A percentile compares a stretch with the other conserved stretches of the same genome.
phyloP scores from a whole-genome alignment of 225 moss, liverwort and hornwort species.

The Rhytidiadelphus loreus region DNA sequence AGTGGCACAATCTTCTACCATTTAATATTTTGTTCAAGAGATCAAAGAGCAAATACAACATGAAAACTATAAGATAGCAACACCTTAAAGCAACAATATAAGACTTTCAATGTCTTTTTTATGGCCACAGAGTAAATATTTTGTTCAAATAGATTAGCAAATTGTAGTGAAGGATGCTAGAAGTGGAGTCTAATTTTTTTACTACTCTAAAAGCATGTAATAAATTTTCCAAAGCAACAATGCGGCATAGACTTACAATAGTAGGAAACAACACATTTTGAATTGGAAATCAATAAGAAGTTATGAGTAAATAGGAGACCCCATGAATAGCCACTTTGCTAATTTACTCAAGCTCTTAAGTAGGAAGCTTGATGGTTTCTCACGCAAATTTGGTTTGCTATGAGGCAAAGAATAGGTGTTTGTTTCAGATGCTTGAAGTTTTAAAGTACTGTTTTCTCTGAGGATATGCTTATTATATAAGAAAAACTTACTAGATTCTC shows the following conservation, averaged over 20 bases:
- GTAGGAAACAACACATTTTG: not conserved
- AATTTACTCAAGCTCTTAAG: not conserved
- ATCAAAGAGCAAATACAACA: not conserved
- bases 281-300: not conserved
- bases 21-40: no score
- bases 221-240: not conserved
- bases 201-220: not conserved
- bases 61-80: not conserved
- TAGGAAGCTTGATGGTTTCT: accelerated
- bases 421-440: not conserved
- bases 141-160: not conserved
- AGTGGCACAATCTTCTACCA: no score
- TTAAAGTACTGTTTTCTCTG: not conserved
- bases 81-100: not conserved
- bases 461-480: not conserved
- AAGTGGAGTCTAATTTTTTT: not conserved
- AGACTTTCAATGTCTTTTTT: not conserved
- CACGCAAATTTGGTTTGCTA: not conserved
- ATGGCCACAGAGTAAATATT: not conserved
- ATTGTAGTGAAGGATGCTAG: not conserved
- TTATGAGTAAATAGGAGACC: not conserved
- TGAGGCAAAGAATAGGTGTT: not conserved
- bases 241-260: accelerated
- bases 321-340: not conserved
- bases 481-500: not conserved